Conservation (phyloP, 768 basidiomycete species). For the Lentinula raphanica region DNA sequence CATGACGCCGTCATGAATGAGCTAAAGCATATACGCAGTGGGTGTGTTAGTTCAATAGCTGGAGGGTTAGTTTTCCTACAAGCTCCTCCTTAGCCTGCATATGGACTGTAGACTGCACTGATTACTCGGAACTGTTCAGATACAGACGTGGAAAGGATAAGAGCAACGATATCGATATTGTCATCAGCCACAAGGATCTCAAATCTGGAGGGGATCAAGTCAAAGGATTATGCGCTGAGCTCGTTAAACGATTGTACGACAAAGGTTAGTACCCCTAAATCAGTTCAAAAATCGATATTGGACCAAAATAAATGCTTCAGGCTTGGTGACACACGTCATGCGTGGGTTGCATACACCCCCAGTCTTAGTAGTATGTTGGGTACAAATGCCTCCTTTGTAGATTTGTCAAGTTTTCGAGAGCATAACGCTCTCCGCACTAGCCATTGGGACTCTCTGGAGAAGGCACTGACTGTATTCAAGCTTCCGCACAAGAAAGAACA, state of each 20-base stretch:
- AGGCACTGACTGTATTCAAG: conserved; percentile 74
- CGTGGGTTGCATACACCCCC: conserved; percentile 40
- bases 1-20: conserved; percentile 62
- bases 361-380: conserved; percentile 59
- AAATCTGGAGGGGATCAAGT: conserved; percentile 39
- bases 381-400: conserved; percentile 28
- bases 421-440: conserved; percentile 49
- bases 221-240: conserved; percentile 55
- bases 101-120: not conserved
- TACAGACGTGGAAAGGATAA: conserved; percentile 79
- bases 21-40: conserved; percentile 54
- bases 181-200: conserved; percentile 68
- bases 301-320: conserved; percentile 30
- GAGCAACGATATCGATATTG: conserved; percentile 86
- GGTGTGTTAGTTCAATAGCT: conserved; percentile 69
- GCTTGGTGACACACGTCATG: conserved; percentile 78
- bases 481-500: conserved; percentile 38
- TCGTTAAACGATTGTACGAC: conserved; percentile 54
- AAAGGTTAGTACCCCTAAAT: conserved; percentile 33
- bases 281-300: not conserved
- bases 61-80: conserved; percentile 58
- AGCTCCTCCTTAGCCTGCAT: not conserved
- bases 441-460: conserved; percentile 82
- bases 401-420: conserved; percentile 54
- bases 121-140: conserved; percentile 29